Conservation (phyloP, 1,139 yeast species). For the Suhomyces yuchorum region DNA sequence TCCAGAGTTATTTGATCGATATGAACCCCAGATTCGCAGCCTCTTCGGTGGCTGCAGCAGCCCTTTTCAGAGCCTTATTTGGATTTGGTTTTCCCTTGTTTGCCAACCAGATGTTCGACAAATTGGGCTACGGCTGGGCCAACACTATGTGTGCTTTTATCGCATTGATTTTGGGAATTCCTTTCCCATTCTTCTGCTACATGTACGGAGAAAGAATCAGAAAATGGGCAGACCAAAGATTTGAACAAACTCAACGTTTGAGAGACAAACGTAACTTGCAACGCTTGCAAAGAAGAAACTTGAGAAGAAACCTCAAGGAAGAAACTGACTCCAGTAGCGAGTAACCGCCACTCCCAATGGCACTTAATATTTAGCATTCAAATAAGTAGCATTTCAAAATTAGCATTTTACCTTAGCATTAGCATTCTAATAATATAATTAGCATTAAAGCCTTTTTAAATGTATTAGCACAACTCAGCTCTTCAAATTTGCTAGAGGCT, state of each 20-base stretch:
- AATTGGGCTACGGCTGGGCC: slow-evolving; percentile 49
- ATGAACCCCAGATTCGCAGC: slow-evolving; percentile 49
- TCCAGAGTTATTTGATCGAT: slow-evolving; percentile 47
- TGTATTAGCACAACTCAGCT: too few species aligned
- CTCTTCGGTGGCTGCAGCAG: slow-evolving; percentile 50
- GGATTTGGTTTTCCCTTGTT: slow-evolving; percentile 48
- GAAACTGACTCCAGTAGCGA: slow-evolving; percentile 6
- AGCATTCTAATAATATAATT: background rate
- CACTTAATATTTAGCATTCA: background rate
- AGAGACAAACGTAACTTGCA: slow-evolving; percentile 38
- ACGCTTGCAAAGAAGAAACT: slow-evolving; percentile 23
- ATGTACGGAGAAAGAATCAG: slow-evolving; percentile 44
- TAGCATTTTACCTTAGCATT: background rate
- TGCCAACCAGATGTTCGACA: slow-evolving; percentile 42
- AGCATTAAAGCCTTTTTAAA: too few species aligned
- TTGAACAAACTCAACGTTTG: slow-evolving; percentile 34
- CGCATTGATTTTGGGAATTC: slow-evolving; percentile 43
- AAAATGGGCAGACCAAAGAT: slow-evolving; percentile 36
- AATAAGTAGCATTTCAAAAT: background rate
- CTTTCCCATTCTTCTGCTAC: slow-evolving; percentile 47
- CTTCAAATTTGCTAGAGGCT: too few species aligned
- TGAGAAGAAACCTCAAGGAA: slow-evolving; percentile 1
- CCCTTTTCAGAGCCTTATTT: slow-evolving; percentile 46
- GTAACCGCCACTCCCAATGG: too few species aligned
- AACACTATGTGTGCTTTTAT: slow-evolving; percentile 48